These are phyloP conservation scores for Lepidium didymum DNA, from an alignment of 345 rosid species.

Conservation along the genomic window DNA sequence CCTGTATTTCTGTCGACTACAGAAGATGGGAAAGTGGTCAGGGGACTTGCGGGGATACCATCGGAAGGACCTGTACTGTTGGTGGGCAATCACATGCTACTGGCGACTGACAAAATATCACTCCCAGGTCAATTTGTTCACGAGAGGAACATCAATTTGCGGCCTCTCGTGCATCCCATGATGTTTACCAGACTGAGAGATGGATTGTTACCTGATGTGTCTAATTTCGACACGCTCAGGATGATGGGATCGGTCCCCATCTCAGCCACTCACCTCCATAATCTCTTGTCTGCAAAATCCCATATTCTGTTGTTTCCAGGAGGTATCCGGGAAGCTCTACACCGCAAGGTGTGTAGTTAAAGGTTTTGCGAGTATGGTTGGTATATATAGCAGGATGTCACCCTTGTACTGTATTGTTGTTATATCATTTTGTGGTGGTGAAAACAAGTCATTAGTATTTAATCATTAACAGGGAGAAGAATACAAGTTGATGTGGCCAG, in stretches of 20 bases:
- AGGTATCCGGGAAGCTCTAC: slow-evolving; percentile 73
- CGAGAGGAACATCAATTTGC: slow-evolving; percentile 57
- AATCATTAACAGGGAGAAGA: slow-evolving; percentile 53
- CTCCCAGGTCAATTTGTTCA: slow-evolving; percentile 37
- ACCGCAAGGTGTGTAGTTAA: slow-evolving; percentile 43
- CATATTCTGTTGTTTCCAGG: slow-evolving; percentile 73
- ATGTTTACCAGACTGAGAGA: slow-evolving; percentile 42
- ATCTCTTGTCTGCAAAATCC: slow-evolving; percentile 55
- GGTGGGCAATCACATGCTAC: slow-evolving; percentile 79
- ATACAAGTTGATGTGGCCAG: slow-evolving; percentile 73
- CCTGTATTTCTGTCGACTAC: slow-evolving; percentile 73
- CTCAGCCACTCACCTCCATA: slow-evolving; percentile 50
- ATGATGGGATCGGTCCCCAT: slow-evolving; percentile 75
- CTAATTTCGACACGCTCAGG: slow-evolving; percentile 33
- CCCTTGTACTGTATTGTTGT: neutral
- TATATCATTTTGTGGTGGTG: slow-evolving; percentile 1
- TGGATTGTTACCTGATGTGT: slow-evolving; percentile 32
- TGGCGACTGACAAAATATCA: slow-evolving; percentile 53
- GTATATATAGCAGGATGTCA: neutral
- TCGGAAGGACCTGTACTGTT: slow-evolving; percentile 72
- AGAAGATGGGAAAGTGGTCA: slow-evolving; percentile 62
- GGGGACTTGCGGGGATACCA: slow-evolving; percentile 69
- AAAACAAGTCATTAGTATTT: slow-evolving; percentile 9
- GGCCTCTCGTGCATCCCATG: slow-evolving; percentile 68
- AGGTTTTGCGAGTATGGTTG: neutral